Evolutionary conservation across 2,329 filamentous ascomycete species (phyloP).

Genomic region (Beauveria varroae): DNA sequence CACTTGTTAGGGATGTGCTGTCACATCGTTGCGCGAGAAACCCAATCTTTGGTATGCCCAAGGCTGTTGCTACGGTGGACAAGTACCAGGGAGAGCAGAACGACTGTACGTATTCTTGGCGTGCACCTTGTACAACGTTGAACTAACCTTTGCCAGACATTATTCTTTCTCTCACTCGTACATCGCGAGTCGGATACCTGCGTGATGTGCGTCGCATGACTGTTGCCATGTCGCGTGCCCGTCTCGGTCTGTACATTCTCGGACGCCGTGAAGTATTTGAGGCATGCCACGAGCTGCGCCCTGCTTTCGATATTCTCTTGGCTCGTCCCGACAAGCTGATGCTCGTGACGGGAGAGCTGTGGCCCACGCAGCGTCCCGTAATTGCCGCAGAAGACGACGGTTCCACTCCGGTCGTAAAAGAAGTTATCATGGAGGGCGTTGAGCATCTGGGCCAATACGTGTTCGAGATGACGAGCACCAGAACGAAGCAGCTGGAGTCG

Average conservation of each 20-base stretch:
- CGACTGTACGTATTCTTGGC: constrained; percentile 62
- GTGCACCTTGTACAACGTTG: not conserved
- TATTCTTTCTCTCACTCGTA: constrained; percentile 87
- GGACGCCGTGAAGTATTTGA: constrained; percentile 86
- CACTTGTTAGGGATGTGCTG: constrained; percentile 82
- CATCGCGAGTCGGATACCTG: constrained; percentile 82
- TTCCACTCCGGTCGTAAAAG: constrained; percentile 36
- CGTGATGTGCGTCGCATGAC: constrained; percentile 90
- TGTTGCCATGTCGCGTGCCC: constrained; percentile 85
- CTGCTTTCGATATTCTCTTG: constrained; percentile 75
- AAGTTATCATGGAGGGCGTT: constrained; percentile 75
- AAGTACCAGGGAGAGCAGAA: constrained; percentile 99
- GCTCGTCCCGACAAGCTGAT: constrained; percentile 72
- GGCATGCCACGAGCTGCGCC: constrained; percentile 75
- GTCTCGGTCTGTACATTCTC: constrained; percentile 85
- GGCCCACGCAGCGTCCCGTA: constrained; percentile 52
- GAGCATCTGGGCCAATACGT: constrained; percentile 96
- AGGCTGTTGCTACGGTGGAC: constrained; percentile 88
- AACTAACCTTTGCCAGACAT: constrained; percentile 53
- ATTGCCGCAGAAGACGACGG: constrained; percentile 30
- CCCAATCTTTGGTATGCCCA: constrained; percentile 79
- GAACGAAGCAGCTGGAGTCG: constrained; percentile 40
- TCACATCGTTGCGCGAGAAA: constrained; percentile 76
- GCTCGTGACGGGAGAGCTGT: constrained; percentile 81
- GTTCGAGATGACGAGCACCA: constrained; percentile 81